phyloP scores from a whole-genome alignment of 163 green algal genomes.

The Volvox carteri region DNA sequence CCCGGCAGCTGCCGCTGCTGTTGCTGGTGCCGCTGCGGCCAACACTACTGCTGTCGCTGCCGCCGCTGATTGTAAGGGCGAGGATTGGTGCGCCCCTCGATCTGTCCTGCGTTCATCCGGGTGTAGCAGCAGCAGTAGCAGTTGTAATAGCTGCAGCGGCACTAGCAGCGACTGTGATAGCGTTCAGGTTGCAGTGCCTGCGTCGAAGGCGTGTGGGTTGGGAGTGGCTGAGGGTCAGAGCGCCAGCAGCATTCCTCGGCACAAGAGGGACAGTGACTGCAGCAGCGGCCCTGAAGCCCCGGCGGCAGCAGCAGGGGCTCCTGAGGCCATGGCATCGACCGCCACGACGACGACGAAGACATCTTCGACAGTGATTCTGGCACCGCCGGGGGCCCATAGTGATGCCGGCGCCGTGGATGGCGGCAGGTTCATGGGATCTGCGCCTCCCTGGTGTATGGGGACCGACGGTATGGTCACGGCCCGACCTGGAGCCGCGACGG shows the following conservation, averaged over 20 bases:
- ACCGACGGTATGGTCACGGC: too few species aligned
- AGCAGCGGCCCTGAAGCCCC: neutral
- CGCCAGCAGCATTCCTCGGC: neutral
- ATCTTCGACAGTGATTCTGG: too few species aligned
- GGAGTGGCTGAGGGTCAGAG: neutral
- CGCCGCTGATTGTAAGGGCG: neutral
- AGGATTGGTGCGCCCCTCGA: too few species aligned
- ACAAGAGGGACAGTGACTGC: neutral
- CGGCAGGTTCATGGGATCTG: neutral
- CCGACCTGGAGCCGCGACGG: neutral
- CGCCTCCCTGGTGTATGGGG: too few species aligned
- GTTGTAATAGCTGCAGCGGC: neutral
- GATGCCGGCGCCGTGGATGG: neutral
- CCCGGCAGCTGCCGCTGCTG: neutral
- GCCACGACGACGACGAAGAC: too few species aligned
- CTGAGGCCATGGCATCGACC: neutral
- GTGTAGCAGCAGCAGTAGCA: neutral
- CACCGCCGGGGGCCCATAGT: too few species aligned
- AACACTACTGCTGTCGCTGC: too few species aligned
- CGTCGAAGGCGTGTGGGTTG: neutral
- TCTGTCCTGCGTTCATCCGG: neutral
- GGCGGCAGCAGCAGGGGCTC: neutral
- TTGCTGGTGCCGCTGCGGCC: too few species aligned
- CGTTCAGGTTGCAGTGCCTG: neutral
- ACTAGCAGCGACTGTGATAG: neutral